Base-by-base conservation (phyloP, 2,329 filamentous ascomycete genomes). In the Fusarium aywerte region DNA sequence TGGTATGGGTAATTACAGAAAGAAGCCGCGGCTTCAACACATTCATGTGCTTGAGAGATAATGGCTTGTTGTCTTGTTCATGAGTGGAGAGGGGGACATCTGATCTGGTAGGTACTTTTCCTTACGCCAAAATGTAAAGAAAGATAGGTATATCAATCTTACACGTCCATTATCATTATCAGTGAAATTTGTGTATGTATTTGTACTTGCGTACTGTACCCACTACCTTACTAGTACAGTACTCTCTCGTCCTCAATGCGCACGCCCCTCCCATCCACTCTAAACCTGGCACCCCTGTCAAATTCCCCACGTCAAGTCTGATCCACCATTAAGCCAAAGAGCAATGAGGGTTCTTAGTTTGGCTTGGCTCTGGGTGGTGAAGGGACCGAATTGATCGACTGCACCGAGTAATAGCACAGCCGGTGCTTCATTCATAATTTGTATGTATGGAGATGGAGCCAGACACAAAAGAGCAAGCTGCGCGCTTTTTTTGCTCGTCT, bases 371-470 rank as follows among this genome's bases (percentile, higher is more conserved):
- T 50, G 48, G 60, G n/a, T 47, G 45, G 42, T 42, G 55, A 68
- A 62, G 65, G 65, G 65, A 65, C 65, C 51, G 65, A 68, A 66
- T 58, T 62, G 65, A 60, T 62, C 58, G 58, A 51, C 58, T 47
- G 47, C 39, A 55, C 53, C 29, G 39, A 63, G 33, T 54, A 47
- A 55, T 59, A 65, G 58, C 47, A 53, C 58, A 58, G 59, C 63
- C 60, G 45, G 62, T 58, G 63, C 66, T 71, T 71, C 66, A 64
- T 69, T 72, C 69, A 72, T 72, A 72, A 70, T 64, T 72, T 55
- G 58, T 65, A 48, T 35, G 18, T 45, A 32, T 32, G 18, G 32
- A 33, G 32, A 33, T 49, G 45, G 45, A 49, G 45, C 45, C 60
- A 49, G 58, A 58, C 70, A 72, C 66, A 68, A 71, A 73, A 71